Conservation (phyloP, 2,329 filamentous ascomycete genomes). For the Atkinsonella hypoxylon region DNA sequence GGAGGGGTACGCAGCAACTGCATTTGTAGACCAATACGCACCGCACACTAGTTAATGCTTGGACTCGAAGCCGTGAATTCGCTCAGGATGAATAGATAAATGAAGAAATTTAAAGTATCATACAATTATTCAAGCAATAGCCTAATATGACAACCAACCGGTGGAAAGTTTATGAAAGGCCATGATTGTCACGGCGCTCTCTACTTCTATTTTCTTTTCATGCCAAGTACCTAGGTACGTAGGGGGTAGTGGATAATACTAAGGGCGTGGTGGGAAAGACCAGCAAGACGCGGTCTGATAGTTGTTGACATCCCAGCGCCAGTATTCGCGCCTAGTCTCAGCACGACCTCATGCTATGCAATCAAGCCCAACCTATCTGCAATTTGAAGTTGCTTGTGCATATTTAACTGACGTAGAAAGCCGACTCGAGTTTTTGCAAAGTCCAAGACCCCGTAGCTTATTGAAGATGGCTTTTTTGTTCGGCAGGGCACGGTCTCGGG, state of each 20-base stretch:
- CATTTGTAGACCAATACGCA: neutral
- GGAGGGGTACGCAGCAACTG: neutral
- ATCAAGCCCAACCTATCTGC: neutral
- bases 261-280: neutral
- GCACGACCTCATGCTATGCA: neutral
- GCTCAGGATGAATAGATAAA: neutral
- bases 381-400: neutral
- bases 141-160: no score
- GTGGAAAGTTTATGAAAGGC: no score
- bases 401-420: neutral
- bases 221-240: neutral
- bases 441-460: neutral
- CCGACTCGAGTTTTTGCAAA: neutral
- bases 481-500: conserved; percentile 37
- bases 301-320: neutral
- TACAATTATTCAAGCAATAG: no score
- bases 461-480: conserved; percentile 42
- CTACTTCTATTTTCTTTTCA: neutral
- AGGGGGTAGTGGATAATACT: neutral
- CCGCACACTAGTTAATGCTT: no score
- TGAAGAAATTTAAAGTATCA: no score
- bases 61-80: no score
- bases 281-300: neutral
- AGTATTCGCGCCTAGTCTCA: neutral
- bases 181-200: neutral